These are phyloP conservation scores for Penicillium diatomitis DNA, from an alignment of 495 filamentous ascomycete species.

Conservation along the genomic window DNA sequence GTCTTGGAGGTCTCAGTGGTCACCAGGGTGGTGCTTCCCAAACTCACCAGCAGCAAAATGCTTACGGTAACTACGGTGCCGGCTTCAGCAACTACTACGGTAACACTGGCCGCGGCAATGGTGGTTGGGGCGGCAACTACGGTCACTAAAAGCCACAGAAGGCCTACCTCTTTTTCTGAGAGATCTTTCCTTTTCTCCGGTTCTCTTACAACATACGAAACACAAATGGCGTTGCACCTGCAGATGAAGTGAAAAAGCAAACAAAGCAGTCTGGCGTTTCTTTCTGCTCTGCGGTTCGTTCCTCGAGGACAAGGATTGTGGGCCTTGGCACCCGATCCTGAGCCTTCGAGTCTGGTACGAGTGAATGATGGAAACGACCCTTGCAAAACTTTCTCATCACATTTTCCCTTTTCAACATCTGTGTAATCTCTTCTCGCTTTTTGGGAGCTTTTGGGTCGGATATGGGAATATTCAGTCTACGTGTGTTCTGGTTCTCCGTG, in stretches of 20 bases:
- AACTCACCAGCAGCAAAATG: slow-evolving; percentile 44
- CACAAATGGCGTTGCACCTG: slow-evolving; percentile 32
- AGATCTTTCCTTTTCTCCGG: slow-evolving; percentile 4
- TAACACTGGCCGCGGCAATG: slow-evolving; percentile 42
- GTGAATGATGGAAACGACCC: slow-evolving; percentile 4
- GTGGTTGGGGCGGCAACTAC: slow-evolving; percentile 66
- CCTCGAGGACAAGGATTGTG: background rate
- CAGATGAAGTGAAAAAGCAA: slow-evolving; percentile 22
- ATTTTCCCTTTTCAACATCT: slow-evolving; percentile 25
- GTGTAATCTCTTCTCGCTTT: slow-evolving; percentile 41
- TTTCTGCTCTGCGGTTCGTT: slow-evolving; percentile 6
- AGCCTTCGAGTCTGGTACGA: slow-evolving; percentile 5
- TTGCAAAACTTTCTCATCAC: slow-evolving; percentile 19
- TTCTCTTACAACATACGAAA: slow-evolving; percentile 19
- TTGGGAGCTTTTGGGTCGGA: slow-evolving; percentile 38
- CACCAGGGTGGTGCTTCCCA: slow-evolving; percentile 51
- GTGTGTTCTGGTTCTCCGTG: slow-evolving; percentile 3
- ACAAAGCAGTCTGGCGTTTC: slow-evolving; percentile 6
- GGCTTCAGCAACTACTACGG: slow-evolving; percentile 49
- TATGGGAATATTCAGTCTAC: slow-evolving; percentile 15
- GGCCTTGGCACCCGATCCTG: slow-evolving; percentile 4
- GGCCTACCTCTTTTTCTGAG: background rate
- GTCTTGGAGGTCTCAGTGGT: slow-evolving; percentile 59
- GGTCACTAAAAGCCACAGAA: slow-evolving; percentile 21
- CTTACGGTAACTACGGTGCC: slow-evolving; percentile 43